Conservation (phyloP, 2,329 filamentous ascomycete species). For the Magnaporthales sp. region DNA sequence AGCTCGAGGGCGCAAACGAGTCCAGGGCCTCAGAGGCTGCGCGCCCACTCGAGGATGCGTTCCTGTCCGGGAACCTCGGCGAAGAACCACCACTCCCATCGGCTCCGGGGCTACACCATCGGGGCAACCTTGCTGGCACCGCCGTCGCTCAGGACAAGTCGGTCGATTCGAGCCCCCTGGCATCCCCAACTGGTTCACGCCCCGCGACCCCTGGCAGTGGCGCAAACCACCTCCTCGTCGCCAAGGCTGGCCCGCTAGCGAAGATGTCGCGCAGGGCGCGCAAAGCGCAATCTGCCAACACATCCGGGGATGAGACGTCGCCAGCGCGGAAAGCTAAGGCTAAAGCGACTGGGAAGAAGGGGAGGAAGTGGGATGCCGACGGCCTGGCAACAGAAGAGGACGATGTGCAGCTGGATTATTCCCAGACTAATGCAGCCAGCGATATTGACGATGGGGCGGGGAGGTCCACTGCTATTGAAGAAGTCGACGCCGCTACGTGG, state of each 20-base stretch:
- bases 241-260: conserved; percentile 63
- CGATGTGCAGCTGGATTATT: conserved; percentile 79
- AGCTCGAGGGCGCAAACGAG: conserved; percentile 56
- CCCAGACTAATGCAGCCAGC: conserved; percentile 47
- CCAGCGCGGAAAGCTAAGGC: conserved; percentile 46
- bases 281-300: conserved; percentile 46
- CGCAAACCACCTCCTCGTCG: conserved; percentile 53
- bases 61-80: conserved; percentile 23
- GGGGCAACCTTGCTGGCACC: conserved; percentile 21
- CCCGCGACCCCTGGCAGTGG: conserved; percentile 63
- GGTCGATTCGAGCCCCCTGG: conserved; percentile 59
- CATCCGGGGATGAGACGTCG: conserved; percentile 72
- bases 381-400: conserved; percentile 80
- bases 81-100: conserved; percentile 31
- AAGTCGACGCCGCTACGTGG: conserved; percentile 73
- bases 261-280: conserved; percentile 76
- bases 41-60: conserved; percentile 22
- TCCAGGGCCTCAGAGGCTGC: conserved; percentile 11
- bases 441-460: conserved; percentile 44
- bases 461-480: conserved; percentile 56
- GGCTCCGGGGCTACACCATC: conserved; percentile 31
- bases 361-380: conserved; percentile 86
- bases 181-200: conserved; percentile 68
- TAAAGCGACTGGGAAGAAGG: conserved; percentile 61
- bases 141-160: conserved; percentile 34